phyloP scores from a whole-genome alignment of 768 basidiomycete genomes.

The Clathrus columnatus region DNA sequence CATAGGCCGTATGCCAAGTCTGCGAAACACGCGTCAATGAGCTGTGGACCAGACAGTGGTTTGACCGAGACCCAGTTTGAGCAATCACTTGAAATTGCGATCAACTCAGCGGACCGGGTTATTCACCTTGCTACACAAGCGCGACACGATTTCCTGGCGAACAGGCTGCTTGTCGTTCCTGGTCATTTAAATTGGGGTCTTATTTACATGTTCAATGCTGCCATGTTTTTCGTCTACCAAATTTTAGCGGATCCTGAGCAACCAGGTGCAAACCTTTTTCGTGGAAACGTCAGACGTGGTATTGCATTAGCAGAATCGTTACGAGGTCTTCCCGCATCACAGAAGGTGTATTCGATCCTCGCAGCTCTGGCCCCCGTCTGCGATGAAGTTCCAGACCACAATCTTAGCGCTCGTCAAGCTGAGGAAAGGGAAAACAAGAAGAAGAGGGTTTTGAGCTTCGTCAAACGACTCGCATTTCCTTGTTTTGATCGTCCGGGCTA shows the following conservation, averaged over 20 bases:
- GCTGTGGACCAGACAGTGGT: conserved; percentile 5
- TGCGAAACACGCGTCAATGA: conserved; percentile 7
- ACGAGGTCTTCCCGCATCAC: conserved; percentile 56
- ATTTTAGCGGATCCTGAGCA: conserved; percentile 74
- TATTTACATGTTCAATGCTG: conserved; percentile 77
- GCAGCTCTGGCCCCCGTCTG: conserved; percentile 68
- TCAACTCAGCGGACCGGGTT: conserved; percentile 66
- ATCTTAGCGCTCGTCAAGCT: conserved; percentile 22
- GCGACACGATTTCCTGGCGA: conserved; percentile 66
- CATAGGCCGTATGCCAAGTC: conserved; percentile 67
- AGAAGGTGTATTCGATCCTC: conserved; percentile 67
- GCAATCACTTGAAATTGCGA: conserved; percentile 54
- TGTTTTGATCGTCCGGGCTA: conserved; percentile 58
- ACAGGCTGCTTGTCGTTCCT: conserved; percentile 59
- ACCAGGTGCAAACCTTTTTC: conserved; percentile 68
- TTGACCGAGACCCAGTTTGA: conserved; percentile 5
- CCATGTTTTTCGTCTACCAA: conserved; percentile 90
- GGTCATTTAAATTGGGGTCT: conserved; percentile 82
- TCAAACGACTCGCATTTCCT: conserved; percentile 74
- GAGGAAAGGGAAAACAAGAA: conserved; percentile 53
- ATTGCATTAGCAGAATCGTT: conserved; percentile 57
- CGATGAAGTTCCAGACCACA: conserved; percentile 39
- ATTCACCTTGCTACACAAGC: conserved; percentile 71
- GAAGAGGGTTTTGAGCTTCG: conserved; percentile 51
- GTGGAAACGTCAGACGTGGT: conserved; percentile 64